Evolutionary conservation across 2,329 filamentous ascomycete genomes (phyloP), one percentile per base, ranked within the genome.

Genomic region (Alternaria dauci): DNA sequence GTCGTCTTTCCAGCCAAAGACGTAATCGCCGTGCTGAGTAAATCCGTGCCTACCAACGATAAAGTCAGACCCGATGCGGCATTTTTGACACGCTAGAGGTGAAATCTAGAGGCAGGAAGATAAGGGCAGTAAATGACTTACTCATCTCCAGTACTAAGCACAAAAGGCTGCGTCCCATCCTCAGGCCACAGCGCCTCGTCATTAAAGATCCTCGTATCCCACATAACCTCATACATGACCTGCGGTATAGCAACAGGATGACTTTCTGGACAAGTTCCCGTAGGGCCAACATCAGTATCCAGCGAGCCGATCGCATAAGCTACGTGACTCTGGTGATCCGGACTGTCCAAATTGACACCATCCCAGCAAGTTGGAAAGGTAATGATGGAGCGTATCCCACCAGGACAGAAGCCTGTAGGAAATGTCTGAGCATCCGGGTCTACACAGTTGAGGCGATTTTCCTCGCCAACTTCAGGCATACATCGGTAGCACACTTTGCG

Each of bases 331-430:
- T 64, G 80, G 81, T 87, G 87, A 79, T 88, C 83, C 53, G 83
- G 81, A 56, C 89, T 81, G 62, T 85, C 87, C 48, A 84, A 81
- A 42, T 83, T 77, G 47, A 78, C 76, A 23, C 89, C 89, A 78
- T 91, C 85, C 84, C 90, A 91, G 82, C 89, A 92, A 4, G 88
- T 91, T 2, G 89, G 89, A 79, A 92, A 90, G 79, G 90, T 89
- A 39, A 91, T 80, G 62, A 91, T 87, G 59, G 85, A 82, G 34
- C 89, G 86, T 43, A 91, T 79, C 9, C 85, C 81, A 88, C 79
- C 42, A 0, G 18, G 58, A 74, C 91, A 93, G 25, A 62, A 79
- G 1, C 32, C 46, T 32, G 41, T 69, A 0, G 71, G 71, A 20
- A 73, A 53, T 38, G 53, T 55, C 44, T 70, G 63, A 9, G 55